phyloP scores from a whole-genome alignment of 768 basidiomycete species.

The Suillus discolor region DNA sequence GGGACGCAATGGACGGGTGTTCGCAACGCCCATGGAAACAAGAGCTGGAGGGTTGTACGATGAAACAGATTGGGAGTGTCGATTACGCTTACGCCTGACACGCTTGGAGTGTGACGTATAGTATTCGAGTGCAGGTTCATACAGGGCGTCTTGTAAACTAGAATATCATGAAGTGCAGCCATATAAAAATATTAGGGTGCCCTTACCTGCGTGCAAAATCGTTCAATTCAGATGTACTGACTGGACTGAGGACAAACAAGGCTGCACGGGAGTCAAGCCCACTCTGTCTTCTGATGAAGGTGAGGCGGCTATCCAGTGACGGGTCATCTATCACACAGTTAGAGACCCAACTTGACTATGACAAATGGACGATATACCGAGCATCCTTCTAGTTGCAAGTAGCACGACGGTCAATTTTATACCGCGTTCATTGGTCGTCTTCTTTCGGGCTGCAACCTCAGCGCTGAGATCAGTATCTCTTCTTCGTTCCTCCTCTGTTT shows the following conservation, averaged over 20 bases:
- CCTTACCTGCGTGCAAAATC: conserved; percentile 85
- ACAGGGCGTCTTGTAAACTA: conserved; percentile 87
- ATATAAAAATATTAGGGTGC: background rate
- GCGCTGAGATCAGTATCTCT: conserved; percentile 77
- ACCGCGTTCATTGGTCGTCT: conserved; percentile 76
- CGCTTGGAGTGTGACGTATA: conserved; percentile 93
- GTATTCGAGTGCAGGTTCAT: conserved; percentile 89
- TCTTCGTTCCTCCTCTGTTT: conserved; percentile 67
- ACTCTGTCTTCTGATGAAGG: conserved; percentile 85
- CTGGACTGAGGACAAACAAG: conserved; percentile 93
- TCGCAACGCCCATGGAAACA: conserved; percentile 42
- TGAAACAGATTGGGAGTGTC: conserved; percentile 64
- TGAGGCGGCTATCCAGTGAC: conserved; percentile 77
- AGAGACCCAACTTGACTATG: background rate
- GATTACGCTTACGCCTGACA: conserved; percentile 85
- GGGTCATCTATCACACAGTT: conserved; percentile 69
- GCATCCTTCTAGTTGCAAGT: conserved; percentile 82
- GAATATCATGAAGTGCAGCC: conserved; percentile 5
- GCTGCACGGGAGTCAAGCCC: conserved; percentile 91
- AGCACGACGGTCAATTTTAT: conserved; percentile 95
- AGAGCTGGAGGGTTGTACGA: conserved; percentile 49
- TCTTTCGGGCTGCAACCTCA: conserved; percentile 81
- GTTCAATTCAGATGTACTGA: conserved; percentile 77
- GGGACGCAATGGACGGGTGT: conserved; percentile 64
- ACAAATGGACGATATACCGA: conserved; percentile 56